Evolutionary conservation across 768 basidiomycete species (phyloP).

Genomic region (Boletus eberwhitei): DNA sequence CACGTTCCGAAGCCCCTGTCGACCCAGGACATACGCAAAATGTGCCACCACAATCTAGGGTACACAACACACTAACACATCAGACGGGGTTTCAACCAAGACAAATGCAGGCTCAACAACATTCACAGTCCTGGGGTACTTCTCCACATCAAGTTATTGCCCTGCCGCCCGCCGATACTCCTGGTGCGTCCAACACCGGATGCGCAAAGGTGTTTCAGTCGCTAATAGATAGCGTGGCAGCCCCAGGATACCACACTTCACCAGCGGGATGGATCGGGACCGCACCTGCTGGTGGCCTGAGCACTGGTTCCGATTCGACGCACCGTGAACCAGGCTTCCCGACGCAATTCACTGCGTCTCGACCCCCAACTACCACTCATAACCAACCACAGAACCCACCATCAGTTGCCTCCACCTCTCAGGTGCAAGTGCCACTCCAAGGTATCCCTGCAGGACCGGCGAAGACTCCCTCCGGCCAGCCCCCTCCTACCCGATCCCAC

Average conservation of each 20-base stretch:
- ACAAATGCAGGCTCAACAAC: slow-evolving; percentile 8
- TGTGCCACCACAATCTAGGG: slow-evolving; percentile 2
- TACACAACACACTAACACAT: not conserved
- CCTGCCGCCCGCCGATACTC: not conserved
- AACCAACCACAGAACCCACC: slow-evolving; percentile 1
- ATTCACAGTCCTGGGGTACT: slow-evolving; percentile 6
- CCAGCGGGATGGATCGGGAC: not conserved
- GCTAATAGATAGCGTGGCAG: not conserved
- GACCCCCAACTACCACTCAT: not conserved
- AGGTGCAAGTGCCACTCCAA: slow-evolving; percentile 4
- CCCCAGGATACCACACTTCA: slow-evolving; percentile 1
- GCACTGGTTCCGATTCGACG: not conserved
- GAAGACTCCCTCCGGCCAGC: not conserved
- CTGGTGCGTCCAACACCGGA: slow-evolving; percentile 9
- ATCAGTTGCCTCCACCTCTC: not conserved
- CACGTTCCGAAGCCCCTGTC: slow-evolving; percentile 1
- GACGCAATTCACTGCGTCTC: not conserved
- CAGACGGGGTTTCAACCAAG: slow-evolving; percentile 4
- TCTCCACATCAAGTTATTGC: slow-evolving; percentile 3
- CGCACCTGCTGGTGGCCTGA: not conserved
- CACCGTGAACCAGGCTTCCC: not conserved
- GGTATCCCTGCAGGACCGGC: not conserved
- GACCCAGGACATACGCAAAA: slow-evolving; percentile 8
- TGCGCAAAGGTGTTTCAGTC: not conserved
- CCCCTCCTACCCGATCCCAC: not conserved